Evolutionary conservation across 73 alveolate species (phyloP).

Genomic region (Symbiodinium pilosum): DNA sequence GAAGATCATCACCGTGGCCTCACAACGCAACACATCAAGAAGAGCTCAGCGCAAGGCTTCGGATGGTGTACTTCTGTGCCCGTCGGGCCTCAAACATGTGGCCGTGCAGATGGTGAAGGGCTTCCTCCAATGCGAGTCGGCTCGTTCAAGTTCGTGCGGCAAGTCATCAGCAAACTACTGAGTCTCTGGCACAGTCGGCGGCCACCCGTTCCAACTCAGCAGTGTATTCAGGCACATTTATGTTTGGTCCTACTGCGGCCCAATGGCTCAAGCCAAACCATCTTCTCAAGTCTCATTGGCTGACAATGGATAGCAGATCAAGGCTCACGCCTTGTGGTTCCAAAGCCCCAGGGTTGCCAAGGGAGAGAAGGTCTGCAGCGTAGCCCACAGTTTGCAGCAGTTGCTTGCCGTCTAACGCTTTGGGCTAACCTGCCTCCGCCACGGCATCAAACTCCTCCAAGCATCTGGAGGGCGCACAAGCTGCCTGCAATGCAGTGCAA

Average conservation of each 20-base stretch:
- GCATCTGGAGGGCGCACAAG: conserved; percentile 78
- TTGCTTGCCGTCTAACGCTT: background rate
- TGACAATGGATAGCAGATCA: background rate
- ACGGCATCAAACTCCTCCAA: conserved; percentile 46
- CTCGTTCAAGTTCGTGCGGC: too few species aligned
- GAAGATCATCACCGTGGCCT: conserved; percentile 61
- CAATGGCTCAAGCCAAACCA: too few species aligned
- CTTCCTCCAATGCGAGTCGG: too few species aligned
- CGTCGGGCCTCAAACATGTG: conserved; percentile 79
- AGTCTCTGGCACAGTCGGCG: background rate
- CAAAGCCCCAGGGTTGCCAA: conserved; percentile 33
- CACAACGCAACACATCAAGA: too few species aligned
- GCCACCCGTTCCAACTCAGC: conserved; percentile 5
- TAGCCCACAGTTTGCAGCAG: background rate
- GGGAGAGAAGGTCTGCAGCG: conserved; percentile 47
- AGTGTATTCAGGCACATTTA: background rate
- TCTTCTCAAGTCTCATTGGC: too few species aligned
- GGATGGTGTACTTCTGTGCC: too few species aligned
- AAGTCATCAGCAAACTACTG: too few species aligned
- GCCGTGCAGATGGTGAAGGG: background rate
- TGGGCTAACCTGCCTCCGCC: background rate
- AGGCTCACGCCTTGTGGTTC: conserved; percentile 11
- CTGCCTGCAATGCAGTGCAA: conserved; percentile 53
- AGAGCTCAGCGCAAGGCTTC: background rate
- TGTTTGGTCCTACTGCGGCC: too few species aligned